These are phyloP conservation scores for Lecanoromycetidae sp. DNA, from an alignment of 2,329 filamentous ascomycete species.

Conservation along the genomic window DNA sequence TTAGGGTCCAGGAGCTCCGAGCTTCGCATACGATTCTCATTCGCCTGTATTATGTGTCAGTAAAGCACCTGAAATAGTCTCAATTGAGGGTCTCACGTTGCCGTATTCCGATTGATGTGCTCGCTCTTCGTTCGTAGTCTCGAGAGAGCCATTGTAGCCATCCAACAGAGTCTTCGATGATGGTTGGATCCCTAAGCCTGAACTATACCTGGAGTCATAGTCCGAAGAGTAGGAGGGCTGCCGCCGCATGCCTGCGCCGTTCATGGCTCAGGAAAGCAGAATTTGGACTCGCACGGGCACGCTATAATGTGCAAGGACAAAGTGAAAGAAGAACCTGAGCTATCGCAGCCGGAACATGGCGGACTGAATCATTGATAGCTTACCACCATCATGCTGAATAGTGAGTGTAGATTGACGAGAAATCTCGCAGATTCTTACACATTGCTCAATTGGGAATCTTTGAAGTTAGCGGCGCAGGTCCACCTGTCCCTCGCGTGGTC, in stretches of 20 bases:
- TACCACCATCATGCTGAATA: no score
- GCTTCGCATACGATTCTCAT: conserved; percentile 30
- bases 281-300: no score
- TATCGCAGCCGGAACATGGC: no score
- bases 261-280: conserved; percentile 11
- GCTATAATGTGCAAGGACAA: no score
- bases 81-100: background rate
- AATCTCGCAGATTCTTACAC: no score
- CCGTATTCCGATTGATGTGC: background rate
- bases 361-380: no score
- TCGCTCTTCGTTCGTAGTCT: background rate
- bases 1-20: conserved; percentile 32
- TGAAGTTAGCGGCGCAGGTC: no score
- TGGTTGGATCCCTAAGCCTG: conserved; percentile 6
- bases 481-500: no score
- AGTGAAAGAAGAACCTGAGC: no score
- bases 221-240: conserved; percentile 10
- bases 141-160: conserved; percentile 14
- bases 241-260: conserved; percentile 12
- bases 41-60: conserved; percentile 49
- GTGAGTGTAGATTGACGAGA: no score
- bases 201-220: conserved; percentile 13
- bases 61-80: background rate
- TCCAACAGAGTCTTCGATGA: conserved; percentile 16
- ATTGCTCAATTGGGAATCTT: no score